These are phyloP conservation scores for Arthroderma sp. DNA, from an alignment of 2,329 filamentous ascomycete genomes.

Conservation along the genomic window DNA sequence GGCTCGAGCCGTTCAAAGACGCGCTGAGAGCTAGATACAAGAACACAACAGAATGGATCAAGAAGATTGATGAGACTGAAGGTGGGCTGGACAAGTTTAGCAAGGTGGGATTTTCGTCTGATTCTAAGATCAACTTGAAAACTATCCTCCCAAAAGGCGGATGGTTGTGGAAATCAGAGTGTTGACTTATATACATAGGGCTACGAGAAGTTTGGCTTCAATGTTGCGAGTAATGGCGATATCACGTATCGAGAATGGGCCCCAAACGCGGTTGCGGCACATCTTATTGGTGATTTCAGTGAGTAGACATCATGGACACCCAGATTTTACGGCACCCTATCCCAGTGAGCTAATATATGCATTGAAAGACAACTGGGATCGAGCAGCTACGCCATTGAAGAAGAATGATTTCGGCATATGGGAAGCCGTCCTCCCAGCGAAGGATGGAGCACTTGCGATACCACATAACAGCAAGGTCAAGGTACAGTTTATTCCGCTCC, in stretches of 20 bases:
- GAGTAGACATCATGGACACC: conserved; percentile 24
- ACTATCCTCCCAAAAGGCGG: background rate
- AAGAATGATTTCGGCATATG: conserved; percentile 78
- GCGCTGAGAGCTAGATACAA: conserved; percentile 62
- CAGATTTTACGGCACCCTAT: background rate
- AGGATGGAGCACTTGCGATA: conserved; percentile 64
- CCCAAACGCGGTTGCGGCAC: conserved; percentile 72
- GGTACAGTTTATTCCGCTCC: conserved; percentile 39
- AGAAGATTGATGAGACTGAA: conserved; percentile 67
- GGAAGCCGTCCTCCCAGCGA: conserved; percentile 63
- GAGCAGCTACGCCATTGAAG: conserved; percentile 72
- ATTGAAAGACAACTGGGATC: conserved; percentile 66
- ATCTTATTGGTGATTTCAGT: conserved; percentile 92
- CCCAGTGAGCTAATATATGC: background rate
- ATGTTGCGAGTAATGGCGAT: conserved; percentile 67
- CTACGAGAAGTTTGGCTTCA: conserved; percentile 75
- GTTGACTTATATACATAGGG: conserved; percentile 45
- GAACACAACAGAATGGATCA: conserved; percentile 77
- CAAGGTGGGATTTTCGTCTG: conserved; percentile 44
- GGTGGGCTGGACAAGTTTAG: conserved; percentile 89
- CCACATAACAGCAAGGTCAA: conserved; percentile 93
- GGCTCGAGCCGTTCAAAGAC: conserved; percentile 73
- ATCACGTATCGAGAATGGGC: conserved; percentile 95
- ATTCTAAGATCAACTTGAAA: background rate
- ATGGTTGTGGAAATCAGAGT: background rate